Evolutionary conservation across 2,329 filamentous ascomycete genomes (phyloP).

Genomic region (Aspergillus flavus): DNA sequence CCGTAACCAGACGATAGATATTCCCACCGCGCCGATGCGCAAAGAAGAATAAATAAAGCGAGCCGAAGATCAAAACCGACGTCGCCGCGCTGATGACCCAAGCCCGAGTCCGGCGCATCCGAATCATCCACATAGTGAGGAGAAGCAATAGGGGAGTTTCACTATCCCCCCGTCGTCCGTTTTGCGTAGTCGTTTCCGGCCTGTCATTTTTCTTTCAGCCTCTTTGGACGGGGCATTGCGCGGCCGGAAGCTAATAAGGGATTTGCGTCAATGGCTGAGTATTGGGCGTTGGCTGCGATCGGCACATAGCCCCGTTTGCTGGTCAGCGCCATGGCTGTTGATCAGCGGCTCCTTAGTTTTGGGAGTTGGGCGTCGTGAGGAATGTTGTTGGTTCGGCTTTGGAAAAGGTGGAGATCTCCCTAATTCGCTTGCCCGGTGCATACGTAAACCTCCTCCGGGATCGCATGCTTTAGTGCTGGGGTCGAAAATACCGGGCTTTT

Average conservation of each 20-base stretch:
- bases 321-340: background rate
- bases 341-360: background rate
- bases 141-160: background rate
- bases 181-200: background rate
- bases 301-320: background rate
- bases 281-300: background rate
- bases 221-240: background rate
- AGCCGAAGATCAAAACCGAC: background rate
- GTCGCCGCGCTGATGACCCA: background rate
- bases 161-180: background rate
- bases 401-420: background rate
- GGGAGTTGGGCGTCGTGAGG: background rate
- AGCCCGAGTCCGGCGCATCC: background rate
- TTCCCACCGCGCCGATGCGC: constrained; percentile 7
- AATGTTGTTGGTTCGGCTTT: background rate
- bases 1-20: background rate
- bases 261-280: background rate
- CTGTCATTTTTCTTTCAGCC: background rate
- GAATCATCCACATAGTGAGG: background rate
- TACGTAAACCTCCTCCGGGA: background rate
- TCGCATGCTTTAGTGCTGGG: background rate
- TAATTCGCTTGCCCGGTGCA: background rate
- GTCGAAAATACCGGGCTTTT: background rate
- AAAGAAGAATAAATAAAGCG: background rate
- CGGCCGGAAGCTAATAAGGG: background rate